Base-by-base conservation (phyloP, 768 basidiomycete species). In the Boletus tomentosulus region DNA sequence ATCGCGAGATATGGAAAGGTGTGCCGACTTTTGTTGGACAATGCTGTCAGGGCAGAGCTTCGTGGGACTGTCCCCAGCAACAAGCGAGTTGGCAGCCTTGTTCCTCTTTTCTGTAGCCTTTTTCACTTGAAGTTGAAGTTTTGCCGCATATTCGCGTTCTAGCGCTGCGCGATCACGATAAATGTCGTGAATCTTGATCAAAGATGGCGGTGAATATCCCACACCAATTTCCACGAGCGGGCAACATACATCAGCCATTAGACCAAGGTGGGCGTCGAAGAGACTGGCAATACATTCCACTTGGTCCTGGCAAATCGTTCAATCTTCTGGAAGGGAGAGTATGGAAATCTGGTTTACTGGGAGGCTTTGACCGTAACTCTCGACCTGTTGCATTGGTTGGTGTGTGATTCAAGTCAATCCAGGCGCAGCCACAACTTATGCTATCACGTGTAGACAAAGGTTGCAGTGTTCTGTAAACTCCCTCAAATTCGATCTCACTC, bases 121-220 rank as follows among this genome's bases (percentile, higher is more conserved):
- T 67, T 79, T 84, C 8, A 77, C 76, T 31, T 93, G 68, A 15
- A 74, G 68, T 62, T 86, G 84, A 10, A 93, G 74, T 65, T 87
- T 91, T 25, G 70, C 65, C 0, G 89, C 87, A 65, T 90, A 92
- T 65, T 93, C 90, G 48, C 85, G 82, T 68, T 93, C 91, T 11
- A 92, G 72, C 7, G 74, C 77, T 10, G 74, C 82, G 43, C 85
- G 79, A 48, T 85, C 86, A 41, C 75, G 74, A 63, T 89, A 86
- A 47, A 92, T 60, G 43, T 92, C 89, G 53, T 86, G 82, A 50
- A 88, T 79, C 90, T 92, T 56, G 41, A 44, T 3, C 48, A 49
- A 50, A 5, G 43, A 53, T 46, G 12, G n/a, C 19, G 12, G 30
- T 57, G 16, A 48, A 31, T 31, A 34, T 56, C 38, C 28, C 28